These are phyloP conservation scores for Withania somnifera DNA, from an alignment of 305 asterid genomes.

Conservation along the genomic window DNA sequence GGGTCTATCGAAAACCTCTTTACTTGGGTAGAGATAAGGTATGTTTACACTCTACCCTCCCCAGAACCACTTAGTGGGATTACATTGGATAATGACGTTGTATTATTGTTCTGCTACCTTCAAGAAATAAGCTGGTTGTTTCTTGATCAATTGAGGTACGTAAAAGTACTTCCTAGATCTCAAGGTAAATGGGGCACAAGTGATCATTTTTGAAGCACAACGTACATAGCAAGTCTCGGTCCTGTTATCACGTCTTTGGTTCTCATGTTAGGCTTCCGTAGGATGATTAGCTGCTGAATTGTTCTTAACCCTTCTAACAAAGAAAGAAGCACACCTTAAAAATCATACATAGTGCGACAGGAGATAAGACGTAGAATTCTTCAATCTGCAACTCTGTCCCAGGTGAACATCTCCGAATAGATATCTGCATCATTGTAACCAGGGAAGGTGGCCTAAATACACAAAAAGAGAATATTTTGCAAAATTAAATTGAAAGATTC, in stretches of 20 bases:
- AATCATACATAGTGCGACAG: conserved; percentile 56
- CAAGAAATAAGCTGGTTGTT: not conserved
- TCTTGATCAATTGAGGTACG: not conserved
- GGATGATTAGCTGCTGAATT: not conserved
- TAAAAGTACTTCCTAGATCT: not conserved
- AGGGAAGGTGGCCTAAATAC: not conserved
- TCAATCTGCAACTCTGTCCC: conserved; percentile 97
- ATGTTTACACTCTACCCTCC: too few relatives aligned
- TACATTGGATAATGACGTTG: too few relatives aligned
- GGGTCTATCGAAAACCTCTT: too few relatives aligned
- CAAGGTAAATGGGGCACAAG: not conserved
- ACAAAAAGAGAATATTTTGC: not conserved
- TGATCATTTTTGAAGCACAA: not conserved
- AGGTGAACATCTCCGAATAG: conserved; percentile 91
- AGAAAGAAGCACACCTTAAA: not conserved
- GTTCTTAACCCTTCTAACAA: not conserved
- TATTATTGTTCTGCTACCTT: not conserved
- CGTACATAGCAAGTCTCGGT: not conserved
- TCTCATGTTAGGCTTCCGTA: not conserved
- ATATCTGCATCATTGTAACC: conserved; percentile 41
- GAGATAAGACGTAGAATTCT: conserved; percentile 67
- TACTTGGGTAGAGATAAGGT: too few relatives aligned
- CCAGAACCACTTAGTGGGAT: too few relatives aligned
- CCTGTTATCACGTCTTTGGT: not conserved
- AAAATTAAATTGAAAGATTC: not conserved